phyloP scores from a whole-genome alignment of 441 rosid species.

The Adansonia madagascariensis region DNA sequence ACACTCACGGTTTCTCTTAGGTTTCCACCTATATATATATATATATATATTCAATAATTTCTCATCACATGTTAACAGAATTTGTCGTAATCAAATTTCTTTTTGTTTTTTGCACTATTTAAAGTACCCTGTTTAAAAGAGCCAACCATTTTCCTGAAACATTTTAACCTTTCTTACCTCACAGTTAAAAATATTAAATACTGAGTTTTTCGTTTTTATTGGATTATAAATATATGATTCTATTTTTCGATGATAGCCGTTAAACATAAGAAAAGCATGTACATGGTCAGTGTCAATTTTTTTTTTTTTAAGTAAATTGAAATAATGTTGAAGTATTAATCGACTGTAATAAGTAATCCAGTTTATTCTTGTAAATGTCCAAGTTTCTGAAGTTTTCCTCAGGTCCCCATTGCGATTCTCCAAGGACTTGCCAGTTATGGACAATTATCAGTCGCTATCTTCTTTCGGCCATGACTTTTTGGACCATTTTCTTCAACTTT shows the following conservation, averaged over 20 bases:
- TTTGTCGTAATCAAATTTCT: background rate
- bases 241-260: background rate
- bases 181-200: no score
- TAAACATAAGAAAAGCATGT: no score
- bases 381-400: background rate
- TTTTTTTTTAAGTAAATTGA: background rate
- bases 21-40: background rate
- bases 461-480: constrained; percentile 18
- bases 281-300: no score
- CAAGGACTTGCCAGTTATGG: background rate
- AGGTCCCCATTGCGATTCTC: background rate
- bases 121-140: background rate
- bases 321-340: background rate
- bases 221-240: background rate
- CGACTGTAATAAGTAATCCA: no score
- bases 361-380: no score
- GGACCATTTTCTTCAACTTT: constrained; percentile 17
- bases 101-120: background rate
- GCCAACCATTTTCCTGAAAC: no score
- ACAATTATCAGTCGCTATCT: background rate
- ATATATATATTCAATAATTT: background rate
- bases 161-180: no score
- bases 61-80: background rate
- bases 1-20: background rate
- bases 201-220: no score